Evolutionary conservation across 805 yeast genomes (phyloP), one percentile per base, ranked within the genome.

Genomic region (Nakazawaea ishiwadae): DNA sequence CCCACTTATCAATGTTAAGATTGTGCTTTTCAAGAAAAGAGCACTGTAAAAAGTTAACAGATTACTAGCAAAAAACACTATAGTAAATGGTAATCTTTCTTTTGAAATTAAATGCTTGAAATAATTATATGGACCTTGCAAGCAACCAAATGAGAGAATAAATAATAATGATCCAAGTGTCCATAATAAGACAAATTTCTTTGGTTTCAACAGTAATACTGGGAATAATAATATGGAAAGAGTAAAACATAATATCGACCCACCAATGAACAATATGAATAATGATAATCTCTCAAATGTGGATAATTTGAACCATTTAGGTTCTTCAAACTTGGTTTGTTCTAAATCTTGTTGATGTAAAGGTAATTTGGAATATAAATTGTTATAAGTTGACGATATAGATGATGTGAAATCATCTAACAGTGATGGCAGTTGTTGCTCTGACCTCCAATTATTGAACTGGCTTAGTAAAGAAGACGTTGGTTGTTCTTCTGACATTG

Each of bases 41-140:
- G 95, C 81, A 56, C 83, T 81, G 56, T 85, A 84, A 36, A 93
- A 68, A 0, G 99, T 93, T 42, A 80, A 62, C 14, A 84, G 51
- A 42, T 91, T 87, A 33, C 91, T 77, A n/a, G 81, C 76, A 51
- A 91, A 84, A 60, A 88, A 91, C 30, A 88, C 79, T 9, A 73
- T 49, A 0, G 96, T 81, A 59, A 93, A 91, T 33, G 90, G 80
- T 34, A 91, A 66, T 50, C 99, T 73, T 38, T 79, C 84, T 28
- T 75, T 72, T 3, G 96, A 81, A 4, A 84, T 59, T 47, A 93
- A 69, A 58, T 91, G 98, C 36, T 68, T 66, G 31, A 78, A 47
- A 58, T 88, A 93, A 27, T 81, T 80, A n/a, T 78, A 70, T 0
- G 97, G 97, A 0, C 99, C 99, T 66, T 89, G 96, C 17, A 91